Evolutionary conservation across 2,329 filamentous ascomycete species (phyloP).

Genomic region (Diaporthe destruens): DNA sequence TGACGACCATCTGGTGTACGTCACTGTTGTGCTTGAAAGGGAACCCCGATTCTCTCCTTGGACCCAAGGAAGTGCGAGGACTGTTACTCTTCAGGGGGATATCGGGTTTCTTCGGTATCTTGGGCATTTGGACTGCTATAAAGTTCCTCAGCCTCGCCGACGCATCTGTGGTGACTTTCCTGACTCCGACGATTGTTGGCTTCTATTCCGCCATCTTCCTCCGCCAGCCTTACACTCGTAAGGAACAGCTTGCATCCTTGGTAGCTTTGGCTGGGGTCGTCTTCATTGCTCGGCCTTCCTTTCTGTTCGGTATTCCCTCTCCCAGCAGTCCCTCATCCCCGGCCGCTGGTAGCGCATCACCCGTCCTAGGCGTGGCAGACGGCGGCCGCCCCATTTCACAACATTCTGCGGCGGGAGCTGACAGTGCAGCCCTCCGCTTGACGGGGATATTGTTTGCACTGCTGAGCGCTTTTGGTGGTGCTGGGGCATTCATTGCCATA

Average conservation of each 20-base stretch:
- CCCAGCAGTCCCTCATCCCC: background rate
- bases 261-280: conserved; percentile 84
- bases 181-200: conserved; percentile 82
- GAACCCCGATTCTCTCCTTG: conserved; percentile 78
- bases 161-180: conserved; percentile 89
- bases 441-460: conserved; percentile 78
- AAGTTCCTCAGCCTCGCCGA: conserved; percentile 88
- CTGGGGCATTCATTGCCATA: conserved; percentile 56
- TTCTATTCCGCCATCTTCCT: conserved; percentile 82
- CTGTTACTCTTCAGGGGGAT: conserved; percentile 78
- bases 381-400: conserved; percentile 7
- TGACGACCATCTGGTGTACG: conserved; percentile 76
- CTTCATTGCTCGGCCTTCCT: conserved; percentile 80
- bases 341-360: background rate
- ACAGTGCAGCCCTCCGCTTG: conserved; percentile 74
- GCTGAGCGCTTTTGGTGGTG: conserved; percentile 81
- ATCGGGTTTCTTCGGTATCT: conserved; percentile 79
- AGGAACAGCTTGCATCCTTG: conserved; percentile 81
- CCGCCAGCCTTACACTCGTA: conserved; percentile 82
- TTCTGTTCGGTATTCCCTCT: conserved; percentile 24
- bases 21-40: conserved; percentile 80
- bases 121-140: conserved; percentile 70
- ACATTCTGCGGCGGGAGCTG: conserved; percentile 49
- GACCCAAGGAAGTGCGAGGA: conserved; percentile 73
- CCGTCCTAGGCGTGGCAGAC: background rate